phyloP scores from a whole-genome alignment of 306 rosid genomes.

The Lithocarpus polystachyus region DNA sequence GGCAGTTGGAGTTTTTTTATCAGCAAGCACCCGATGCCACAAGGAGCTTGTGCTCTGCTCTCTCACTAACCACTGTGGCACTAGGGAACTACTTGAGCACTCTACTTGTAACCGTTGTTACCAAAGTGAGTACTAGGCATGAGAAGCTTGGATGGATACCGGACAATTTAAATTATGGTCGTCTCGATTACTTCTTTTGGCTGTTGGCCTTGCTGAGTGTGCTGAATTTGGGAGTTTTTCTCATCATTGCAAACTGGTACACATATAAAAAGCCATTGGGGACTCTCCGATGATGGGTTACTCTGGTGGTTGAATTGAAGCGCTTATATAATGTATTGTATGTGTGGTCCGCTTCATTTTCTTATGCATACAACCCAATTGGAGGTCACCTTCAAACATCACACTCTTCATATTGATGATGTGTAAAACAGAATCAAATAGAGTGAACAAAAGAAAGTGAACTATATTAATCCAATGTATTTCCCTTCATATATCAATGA shows the following conservation, averaged over 20 bases:
- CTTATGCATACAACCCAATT: background rate
- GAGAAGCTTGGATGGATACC: slow-evolving; percentile 55
- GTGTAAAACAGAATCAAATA: background rate
- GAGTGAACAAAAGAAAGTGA: background rate
- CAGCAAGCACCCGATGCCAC: slow-evolving; percentile 54
- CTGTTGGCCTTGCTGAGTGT: slow-evolving; percentile 39
- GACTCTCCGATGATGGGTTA: slow-evolving; percentile 25
- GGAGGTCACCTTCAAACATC: background rate
- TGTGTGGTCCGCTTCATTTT: background rate
- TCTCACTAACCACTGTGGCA: slow-evolving; percentile 42
- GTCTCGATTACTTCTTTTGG: slow-evolving; percentile 48
- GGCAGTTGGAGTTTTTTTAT: slow-evolving; percentile 54
- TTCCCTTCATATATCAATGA: background rate
- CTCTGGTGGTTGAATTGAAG: background rate
- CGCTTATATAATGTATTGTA: background rate
- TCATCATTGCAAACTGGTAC: slow-evolving; percentile 49
- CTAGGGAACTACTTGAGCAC: slow-evolving; percentile 54
- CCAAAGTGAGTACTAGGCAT: slow-evolving; percentile 22
- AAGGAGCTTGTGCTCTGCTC: slow-evolving; percentile 51
- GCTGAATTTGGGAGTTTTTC: slow-evolving; percentile 33
- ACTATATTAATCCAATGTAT: background rate
- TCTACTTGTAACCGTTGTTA: slow-evolving; percentile 44
- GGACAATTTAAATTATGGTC: slow-evolving; percentile 46
- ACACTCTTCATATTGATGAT: background rate
- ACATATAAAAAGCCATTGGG: slow-evolving; percentile 45